Evolutionary conservation across 352 stramenopile genomes (phyloP).

Genomic region (Phytophthora aleatoria): DNA sequence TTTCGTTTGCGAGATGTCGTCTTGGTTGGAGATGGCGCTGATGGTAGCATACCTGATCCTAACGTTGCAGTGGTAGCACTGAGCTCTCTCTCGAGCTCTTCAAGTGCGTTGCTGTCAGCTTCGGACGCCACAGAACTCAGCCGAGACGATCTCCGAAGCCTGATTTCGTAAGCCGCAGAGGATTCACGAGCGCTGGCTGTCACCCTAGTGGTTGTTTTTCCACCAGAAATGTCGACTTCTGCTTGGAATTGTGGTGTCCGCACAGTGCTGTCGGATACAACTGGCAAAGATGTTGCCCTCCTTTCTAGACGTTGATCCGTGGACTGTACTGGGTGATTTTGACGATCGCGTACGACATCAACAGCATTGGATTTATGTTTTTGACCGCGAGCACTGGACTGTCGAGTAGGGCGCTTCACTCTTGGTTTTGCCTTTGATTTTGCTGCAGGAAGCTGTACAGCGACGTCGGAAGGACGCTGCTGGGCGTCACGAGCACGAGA

Average conservation of each 20-base stretch:
- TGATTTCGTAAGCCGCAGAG: background rate
- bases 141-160: constrained; percentile 18
- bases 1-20: constrained; percentile 2
- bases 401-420: constrained; percentile 13
- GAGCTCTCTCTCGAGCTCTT: constrained; percentile 39
- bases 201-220: background rate
- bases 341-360: background rate
- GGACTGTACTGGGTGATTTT: background rate
- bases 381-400: background rate
- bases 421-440: constrained; percentile 14
- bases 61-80: constrained; percentile 14
- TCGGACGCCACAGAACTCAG: constrained; percentile 28
- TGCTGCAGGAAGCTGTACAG: constrained; percentile 1
- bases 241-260: constrained; percentile 39
- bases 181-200: background rate
- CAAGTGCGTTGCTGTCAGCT: constrained; percentile 39
- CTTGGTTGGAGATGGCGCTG: constrained; percentile 5
- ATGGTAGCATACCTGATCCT: background rate
- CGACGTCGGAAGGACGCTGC: background rate
- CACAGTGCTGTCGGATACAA: constrained; percentile 36
- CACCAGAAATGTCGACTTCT: constrained; percentile 25
- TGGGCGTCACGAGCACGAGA: background rate
- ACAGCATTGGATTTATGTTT: background rate
- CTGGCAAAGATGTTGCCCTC: constrained; percentile 20
- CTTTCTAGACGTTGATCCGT: constrained; percentile 4